phyloP scores from a whole-genome alignment of 2,329 filamentous ascomycete genomes.

The Xylogone sp. region DNA sequence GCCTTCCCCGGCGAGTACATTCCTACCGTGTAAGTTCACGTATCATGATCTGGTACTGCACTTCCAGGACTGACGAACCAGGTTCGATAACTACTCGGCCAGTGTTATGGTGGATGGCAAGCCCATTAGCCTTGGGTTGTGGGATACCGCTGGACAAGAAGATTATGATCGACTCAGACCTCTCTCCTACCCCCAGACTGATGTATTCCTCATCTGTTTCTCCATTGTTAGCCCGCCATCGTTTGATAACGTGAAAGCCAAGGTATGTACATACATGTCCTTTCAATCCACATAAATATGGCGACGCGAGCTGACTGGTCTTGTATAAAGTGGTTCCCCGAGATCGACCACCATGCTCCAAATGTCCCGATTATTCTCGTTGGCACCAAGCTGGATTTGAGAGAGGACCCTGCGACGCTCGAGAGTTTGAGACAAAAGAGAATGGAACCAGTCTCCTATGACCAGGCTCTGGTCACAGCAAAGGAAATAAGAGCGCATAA shows the following conservation, averaged over 20 bases:
- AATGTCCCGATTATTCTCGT: slow-evolving; percentile 95
- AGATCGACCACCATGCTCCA: slow-evolving; percentile 95
- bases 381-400: slow-evolving; percentile 92
- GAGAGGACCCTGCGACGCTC: slow-evolving; percentile 80
- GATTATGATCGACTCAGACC: slow-evolving; percentile 95
- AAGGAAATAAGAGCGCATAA: slow-evolving; percentile 96
- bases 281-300: background rate
- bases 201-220: slow-evolving; percentile 98
- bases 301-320: slow-evolving; percentile 1
- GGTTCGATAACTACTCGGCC: slow-evolving; percentile 98
- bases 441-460: slow-evolving; percentile 96
- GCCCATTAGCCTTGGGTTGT: slow-evolving; percentile 92
- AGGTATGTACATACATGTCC: slow-evolving; percentile 64
- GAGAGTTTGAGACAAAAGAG: slow-evolving; percentile 84
- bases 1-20: slow-evolving; percentile 99
- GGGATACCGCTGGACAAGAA: slow-evolving; percentile 98
- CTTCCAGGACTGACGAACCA: slow-evolving; percentile 35
- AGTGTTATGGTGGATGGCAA: slow-evolving; percentile 99
- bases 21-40: slow-evolving; percentile 80
- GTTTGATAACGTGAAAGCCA: slow-evolving; percentile 98
- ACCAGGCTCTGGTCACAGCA: slow-evolving; percentile 81
- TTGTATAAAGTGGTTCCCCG: slow-evolving; percentile 77
- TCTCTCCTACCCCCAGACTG: slow-evolving; percentile 95
- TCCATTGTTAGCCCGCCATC: slow-evolving; percentile 96
- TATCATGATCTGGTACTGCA: too few species aligned